These are phyloP conservation scores for Kwoniella sp. DNA, from an alignment of 768 basidiomycete genomes.

Conservation along the genomic window DNA sequence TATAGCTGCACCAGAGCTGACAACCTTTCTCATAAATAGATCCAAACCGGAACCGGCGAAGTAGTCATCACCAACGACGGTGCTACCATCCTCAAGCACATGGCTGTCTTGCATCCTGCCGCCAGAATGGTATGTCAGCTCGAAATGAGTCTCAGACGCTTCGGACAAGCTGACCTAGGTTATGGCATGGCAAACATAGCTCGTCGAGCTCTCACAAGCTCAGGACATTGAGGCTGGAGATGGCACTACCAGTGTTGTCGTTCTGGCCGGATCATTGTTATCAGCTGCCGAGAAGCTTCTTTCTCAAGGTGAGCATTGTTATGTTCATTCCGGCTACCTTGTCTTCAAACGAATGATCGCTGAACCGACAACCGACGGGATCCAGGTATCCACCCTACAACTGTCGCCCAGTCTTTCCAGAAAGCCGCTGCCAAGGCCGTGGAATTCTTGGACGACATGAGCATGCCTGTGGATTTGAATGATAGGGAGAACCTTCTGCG, in stretches of 20 bases:
- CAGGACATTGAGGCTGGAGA: constrained; percentile 99
- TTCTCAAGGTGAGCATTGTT: constrained; percentile 67
- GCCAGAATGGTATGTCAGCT: constrained; percentile 81
- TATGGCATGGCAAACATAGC: constrained; percentile 59
- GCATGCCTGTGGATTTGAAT: constrained; percentile 84
- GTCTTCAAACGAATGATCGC: background rate
- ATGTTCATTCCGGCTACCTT: background rate
- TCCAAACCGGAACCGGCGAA: constrained; percentile 93
- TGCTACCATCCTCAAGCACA: constrained; percentile 87
- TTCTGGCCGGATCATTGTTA: constrained; percentile 88
- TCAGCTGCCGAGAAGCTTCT: constrained; percentile 96
- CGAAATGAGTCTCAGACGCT: background rate
- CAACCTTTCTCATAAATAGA: constrained; percentile 60
- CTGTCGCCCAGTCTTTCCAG: constrained; percentile 93
- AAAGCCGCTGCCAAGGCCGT: constrained; percentile 90
- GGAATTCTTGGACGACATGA: constrained; percentile 89
- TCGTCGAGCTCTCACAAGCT: constrained; percentile 94
- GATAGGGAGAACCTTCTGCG: constrained; percentile 82
- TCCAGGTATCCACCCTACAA: constrained; percentile 83
- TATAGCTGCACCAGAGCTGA: background rate
- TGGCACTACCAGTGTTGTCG: constrained; percentile 96
- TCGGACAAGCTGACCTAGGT: constrained; percentile 2
- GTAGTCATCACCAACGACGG: constrained; percentile 99
- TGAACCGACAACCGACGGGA: background rate
- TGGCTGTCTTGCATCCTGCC: constrained; percentile 94